Evolutionary conservation across 2,329 filamentous ascomycete genomes (phyloP).

Genomic region (Leptosphaerulina australis): DNA sequence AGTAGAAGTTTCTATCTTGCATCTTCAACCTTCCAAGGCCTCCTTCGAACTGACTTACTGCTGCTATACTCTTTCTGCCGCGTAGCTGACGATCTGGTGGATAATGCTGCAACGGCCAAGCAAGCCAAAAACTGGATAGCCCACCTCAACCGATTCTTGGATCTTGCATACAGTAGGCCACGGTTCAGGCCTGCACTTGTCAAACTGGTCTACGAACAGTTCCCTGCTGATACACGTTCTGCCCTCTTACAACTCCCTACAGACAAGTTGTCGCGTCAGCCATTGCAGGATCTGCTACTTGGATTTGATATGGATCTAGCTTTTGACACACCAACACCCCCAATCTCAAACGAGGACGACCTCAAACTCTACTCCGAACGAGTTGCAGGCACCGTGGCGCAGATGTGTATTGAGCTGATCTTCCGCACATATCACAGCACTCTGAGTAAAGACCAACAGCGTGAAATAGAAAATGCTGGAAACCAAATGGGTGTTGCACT

Average conservation of each 20-base stretch:
- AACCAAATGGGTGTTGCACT: slow-evolving; percentile 72
- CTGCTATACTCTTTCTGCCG: slow-evolving; percentile 76
- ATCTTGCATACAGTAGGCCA: slow-evolving; percentile 55
- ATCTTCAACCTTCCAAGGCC: slow-evolving; percentile 70
- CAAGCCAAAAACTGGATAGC: slow-evolving; percentile 65
- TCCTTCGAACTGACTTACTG: slow-evolving; percentile 70
- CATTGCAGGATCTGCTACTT: slow-evolving; percentile 67
- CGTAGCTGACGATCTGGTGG: slow-evolving; percentile 74
- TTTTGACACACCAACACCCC: slow-evolving; percentile 55
- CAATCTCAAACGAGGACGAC: slow-evolving; percentile 64
- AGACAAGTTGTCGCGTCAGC: slow-evolving; percentile 61
- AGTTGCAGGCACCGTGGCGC: slow-evolving; percentile 75
- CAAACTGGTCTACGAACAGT: slow-evolving; percentile 55
- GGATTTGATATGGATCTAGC: slow-evolving; percentile 72
- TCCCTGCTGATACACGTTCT: slow-evolving; percentile 59
- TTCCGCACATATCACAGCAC: slow-evolving; percentile 61
- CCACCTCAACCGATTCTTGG: slow-evolving; percentile 64
- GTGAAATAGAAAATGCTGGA: slow-evolving; percentile 61
- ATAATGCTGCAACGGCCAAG: slow-evolving; percentile 61
- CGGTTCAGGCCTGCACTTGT: slow-evolving; percentile 15
- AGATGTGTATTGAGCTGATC: slow-evolving; percentile 70
- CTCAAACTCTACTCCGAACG: slow-evolving; percentile 68
- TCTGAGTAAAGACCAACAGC: slow-evolving; percentile 39
- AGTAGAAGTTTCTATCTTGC: slow-evolving; percentile 77
- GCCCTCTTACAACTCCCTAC: slow-evolving; percentile 66